Conservation (phyloP, 495 filamentous ascomycete species). For the Achaetomiella virescens region DNA sequence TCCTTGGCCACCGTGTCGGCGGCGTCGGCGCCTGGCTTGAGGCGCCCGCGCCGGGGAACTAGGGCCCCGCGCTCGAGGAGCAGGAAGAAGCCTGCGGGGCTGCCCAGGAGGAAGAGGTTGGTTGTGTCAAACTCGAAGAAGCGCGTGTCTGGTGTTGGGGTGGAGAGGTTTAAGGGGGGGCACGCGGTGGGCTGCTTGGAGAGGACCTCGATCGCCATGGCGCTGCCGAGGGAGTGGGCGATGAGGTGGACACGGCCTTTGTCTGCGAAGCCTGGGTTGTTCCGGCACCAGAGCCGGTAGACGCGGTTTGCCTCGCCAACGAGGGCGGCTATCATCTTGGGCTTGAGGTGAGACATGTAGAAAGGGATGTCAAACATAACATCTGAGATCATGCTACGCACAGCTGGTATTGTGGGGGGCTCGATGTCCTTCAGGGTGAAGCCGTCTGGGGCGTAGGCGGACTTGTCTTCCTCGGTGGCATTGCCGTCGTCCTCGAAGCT, state of each 20-base stretch:
- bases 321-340: slow-evolving; percentile 86
- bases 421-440: slow-evolving; percentile 87
- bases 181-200: slow-evolving; percentile 72
- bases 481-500: slow-evolving; percentile 72
- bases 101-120: slow-evolving; percentile 86
- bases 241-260: slow-evolving; percentile 82
- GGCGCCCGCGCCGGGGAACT: slow-evolving; percentile 67
- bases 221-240: slow-evolving; percentile 87
- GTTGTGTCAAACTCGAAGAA: slow-evolving; percentile 87
- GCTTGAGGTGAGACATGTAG: slow-evolving; percentile 91
- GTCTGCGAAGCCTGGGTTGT: slow-evolving; percentile 80
- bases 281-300: slow-evolving; percentile 84
- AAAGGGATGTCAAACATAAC: slow-evolving; percentile 98
- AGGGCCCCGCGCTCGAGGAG: slow-evolving; percentile 76
- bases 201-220: slow-evolving; percentile 87
- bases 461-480: slow-evolving; percentile 41
- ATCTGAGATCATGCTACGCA: slow-evolving; percentile 86
- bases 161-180: slow-evolving; percentile 49
- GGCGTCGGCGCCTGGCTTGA: slow-evolving; percentile 64
- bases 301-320: slow-evolving; percentile 90
- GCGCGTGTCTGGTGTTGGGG: slow-evolving; percentile 43
- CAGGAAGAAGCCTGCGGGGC: slow-evolving; percentile 88
- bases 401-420: slow-evolving; percentile 78
- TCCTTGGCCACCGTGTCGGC: slow-evolving; percentile 54
- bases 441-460: slow-evolving; percentile 46